Evolutionary conservation across 2,329 filamentous ascomycete genomes (phyloP).

Genomic region (Ophiostoma triangulosporum): DNA sequence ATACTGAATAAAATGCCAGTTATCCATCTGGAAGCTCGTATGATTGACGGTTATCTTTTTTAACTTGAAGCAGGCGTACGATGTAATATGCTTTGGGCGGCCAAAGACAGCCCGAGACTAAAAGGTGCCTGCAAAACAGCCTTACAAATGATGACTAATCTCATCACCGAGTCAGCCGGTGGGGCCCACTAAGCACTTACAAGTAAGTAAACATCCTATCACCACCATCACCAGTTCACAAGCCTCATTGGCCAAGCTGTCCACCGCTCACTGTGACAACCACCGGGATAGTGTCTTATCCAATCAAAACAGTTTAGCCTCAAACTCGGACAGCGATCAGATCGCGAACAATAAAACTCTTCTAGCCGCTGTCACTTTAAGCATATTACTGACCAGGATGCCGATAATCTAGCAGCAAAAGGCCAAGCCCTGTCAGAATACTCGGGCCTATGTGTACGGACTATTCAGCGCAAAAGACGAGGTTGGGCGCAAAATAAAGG

Average conservation of each 20-base stretch:
- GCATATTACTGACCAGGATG: neutral
- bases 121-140: too few species aligned
- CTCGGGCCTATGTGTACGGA: too few species aligned
- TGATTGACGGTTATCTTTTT: too few species aligned
- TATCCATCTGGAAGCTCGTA: too few species aligned
- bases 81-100: too few species aligned
- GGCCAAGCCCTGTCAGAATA: neutral
- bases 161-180: neutral
- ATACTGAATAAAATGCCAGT: too few species aligned
- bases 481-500: slow-evolving; percentile 7
- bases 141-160: slow-evolving; percentile 1
- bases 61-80: too few species aligned
- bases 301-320: too few species aligned
- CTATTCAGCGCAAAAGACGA: slow-evolving; percentile 4
- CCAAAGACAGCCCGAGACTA: too few species aligned
- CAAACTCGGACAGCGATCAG: neutral
- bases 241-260: neutral
- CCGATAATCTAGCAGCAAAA: neutral
- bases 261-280: neutral
- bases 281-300: neutral
- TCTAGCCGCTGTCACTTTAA: neutral
- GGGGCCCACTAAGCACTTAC: neutral
- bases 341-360: neutral
- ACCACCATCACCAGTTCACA: neutral
- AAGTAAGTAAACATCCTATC: neutral